These are phyloP conservation scores for Coniophora puteana DNA, from an alignment of 1,284 basidiomycete species.

Conservation along the genomic window DNA sequence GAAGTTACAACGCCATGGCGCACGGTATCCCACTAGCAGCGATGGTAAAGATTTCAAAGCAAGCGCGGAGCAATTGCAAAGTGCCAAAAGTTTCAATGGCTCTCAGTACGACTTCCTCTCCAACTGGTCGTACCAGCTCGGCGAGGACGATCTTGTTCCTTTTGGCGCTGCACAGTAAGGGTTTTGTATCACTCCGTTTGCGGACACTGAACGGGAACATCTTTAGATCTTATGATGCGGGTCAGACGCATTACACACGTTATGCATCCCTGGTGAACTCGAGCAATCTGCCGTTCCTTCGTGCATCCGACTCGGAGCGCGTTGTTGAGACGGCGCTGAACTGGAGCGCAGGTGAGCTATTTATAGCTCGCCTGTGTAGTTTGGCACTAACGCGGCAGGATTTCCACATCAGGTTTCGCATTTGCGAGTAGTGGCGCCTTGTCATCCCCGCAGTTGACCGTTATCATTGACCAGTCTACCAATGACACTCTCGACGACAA, in stretches of 20 bases:
- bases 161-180: constrained; percentile 46
- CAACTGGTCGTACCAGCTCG: constrained; percentile 37
- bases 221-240: constrained; percentile 44
- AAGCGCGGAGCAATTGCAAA: constrained; percentile 32
- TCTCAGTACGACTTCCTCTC: constrained; percentile 40
- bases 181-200: neutral
- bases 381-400: constrained; percentile 28
- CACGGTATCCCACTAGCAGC: constrained; percentile 47
- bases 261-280: constrained; percentile 42
- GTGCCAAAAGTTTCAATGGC: constrained; percentile 25
- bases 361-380: neutral
- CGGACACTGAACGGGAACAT: neutral
- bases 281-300: constrained; percentile 53
- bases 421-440: constrained; percentile 33
- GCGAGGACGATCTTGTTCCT: constrained; percentile 40
- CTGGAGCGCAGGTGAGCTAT: constrained; percentile 57
- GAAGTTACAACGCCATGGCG: constrained; percentile 57
- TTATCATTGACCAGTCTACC: constrained; percentile 49
- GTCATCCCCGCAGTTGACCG: constrained; percentile 35
- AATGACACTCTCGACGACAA: constrained; percentile 73
- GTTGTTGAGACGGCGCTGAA: constrained; percentile 63
- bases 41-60: constrained; percentile 29
- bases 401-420: constrained; percentile 43
- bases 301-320: constrained; percentile 52
- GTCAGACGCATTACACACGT: constrained; percentile 40